Base-by-base conservation (phyloP, 495 filamentous ascomycete genomes). In the Hyaloscypha variabilis region DNA sequence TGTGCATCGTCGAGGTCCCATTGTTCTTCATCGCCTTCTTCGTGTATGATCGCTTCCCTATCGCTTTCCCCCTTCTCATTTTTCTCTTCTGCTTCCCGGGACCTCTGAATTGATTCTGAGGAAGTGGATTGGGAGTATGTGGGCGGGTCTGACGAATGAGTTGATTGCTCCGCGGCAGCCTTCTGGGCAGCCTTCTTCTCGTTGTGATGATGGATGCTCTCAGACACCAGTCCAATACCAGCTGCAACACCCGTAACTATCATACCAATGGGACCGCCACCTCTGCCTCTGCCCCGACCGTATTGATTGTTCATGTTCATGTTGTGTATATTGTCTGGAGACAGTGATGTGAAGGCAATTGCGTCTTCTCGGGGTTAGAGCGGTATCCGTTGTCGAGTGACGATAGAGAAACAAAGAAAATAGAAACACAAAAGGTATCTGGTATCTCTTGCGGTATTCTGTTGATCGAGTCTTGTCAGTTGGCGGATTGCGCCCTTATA, bases 1-100 rank as follows among this genome's bases (percentile, higher is more conserved):
- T 79, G 75, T 14, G 77, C 77, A 62, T 82, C 83, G 68, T 85
- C 83, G 6, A 83, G 78, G 19, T 78, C 71, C 81, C 81, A 83
- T 64, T 78, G 75, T 58, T 73, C 72, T 60, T 82, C 81, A 29
- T 80, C 59, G 13, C 74, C 69, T 42, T 59, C 57, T 19, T 59
- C 57, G 4, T 10, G 34, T 50, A 21, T 36, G n/a, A n/a, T n/a
- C n/a, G n/a, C n/a, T 21, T 34, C 73, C n/a, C 75, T 67, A 42
- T 75, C 71, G 53, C 64, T 64, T 26, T 70, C 69, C 19, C 58
- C 62, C 61, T 71, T 63, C 5, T 71, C 66, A 54, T 67, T 52
- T n/a, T 62, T 64, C 13, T 29, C 42, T 58, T 46, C 39, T 17
- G 29, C 42, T 36, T 58, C 6, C 62, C 58, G 62, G 21, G 58